A percentile compares a stretch with the other conserved stretches of the same genome.
Evolutionary conservation across 768 basidiomycete species (phyloP).

Genomic region (Phylloporus scabripes): DNA sequence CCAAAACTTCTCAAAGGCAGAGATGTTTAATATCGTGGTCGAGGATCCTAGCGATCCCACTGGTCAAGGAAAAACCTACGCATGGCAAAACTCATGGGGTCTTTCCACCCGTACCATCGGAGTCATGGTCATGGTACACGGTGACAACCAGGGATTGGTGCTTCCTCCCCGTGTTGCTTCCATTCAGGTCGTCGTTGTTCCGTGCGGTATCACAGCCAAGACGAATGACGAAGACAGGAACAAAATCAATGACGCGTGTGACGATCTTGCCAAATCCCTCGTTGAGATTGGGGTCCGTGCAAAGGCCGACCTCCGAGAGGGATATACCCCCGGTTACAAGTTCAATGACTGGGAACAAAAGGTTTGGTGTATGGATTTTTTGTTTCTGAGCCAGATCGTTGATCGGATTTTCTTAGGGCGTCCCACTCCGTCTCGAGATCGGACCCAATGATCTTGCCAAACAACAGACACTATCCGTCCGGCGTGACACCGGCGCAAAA

Average conservation of each 20-base stretch:
- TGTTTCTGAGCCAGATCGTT: not conserved
- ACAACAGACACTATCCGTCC: conserved; percentile 74
- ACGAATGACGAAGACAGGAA: conserved; percentile 61
- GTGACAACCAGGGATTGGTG: conserved; percentile 95
- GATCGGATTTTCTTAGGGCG: conserved; percentile 56
- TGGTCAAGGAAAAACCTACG: conserved; percentile 65
- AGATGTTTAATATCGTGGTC: conserved; percentile 98
- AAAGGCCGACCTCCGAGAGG: conserved; percentile 88
- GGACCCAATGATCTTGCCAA: conserved; percentile 90
- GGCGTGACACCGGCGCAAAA: conserved; percentile 73
- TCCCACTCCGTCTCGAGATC: conserved; percentile 94
- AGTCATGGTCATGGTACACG: conserved; percentile 99
- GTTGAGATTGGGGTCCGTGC: conserved; percentile 72
- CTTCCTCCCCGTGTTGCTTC: conserved; percentile 96
- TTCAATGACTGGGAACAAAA: conserved; percentile 99
- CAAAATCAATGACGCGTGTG: conserved; percentile 71
- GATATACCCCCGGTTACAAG: conserved; percentile 97
- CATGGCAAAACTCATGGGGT: conserved; percentile 99
- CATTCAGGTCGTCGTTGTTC: conserved; percentile 86
- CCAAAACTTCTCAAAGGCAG: conserved; percentile 93
- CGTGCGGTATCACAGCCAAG: conserved; percentile 91
- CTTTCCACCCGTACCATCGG: conserved; percentile 93
- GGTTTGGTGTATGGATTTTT: conserved; percentile 37
- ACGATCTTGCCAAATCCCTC: conserved; percentile 68
- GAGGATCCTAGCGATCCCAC: conserved; percentile 83